These are phyloP conservation scores for Apium graveolens DNA, from an alignment of 129 eudicot species.

Conservation along the genomic window DNA sequence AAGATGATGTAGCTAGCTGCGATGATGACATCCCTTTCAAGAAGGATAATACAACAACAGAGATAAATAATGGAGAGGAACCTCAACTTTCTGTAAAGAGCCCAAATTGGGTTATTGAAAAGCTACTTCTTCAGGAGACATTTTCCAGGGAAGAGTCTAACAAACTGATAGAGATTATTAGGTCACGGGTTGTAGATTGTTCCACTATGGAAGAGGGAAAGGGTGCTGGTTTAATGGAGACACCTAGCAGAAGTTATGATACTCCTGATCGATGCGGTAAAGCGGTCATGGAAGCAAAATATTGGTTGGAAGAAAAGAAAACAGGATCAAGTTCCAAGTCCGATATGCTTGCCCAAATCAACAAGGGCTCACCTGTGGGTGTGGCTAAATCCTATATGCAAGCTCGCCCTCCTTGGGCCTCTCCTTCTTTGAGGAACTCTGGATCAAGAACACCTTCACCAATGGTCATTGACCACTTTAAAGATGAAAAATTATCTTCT, in stretches of 20 bases:
- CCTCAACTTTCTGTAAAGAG: slow-evolving; percentile 24
- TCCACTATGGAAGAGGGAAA: slow-evolving; percentile 23
- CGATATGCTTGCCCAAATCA: slow-evolving; percentile 26
- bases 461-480: slow-evolving; percentile 31
- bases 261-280: slow-evolving; percentile 34
- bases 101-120: slow-evolving; percentile 51
- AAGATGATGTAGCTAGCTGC: no score
- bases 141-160: slow-evolving; percentile 88
- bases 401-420: slow-evolving; percentile 83
- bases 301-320: slow-evolving; percentile 72
- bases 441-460: slow-evolving; percentile 48
- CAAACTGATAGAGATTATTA: slow-evolving; percentile 49
- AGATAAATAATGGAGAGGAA: slow-evolving; percentile 16
- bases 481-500: slow-evolving; percentile 36
- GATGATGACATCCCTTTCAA: no score
- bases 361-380: slow-evolving; percentile 65
- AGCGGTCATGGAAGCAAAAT: slow-evolving; percentile 74
- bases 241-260: slow-evolving; percentile 18
- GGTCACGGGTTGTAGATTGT: slow-evolving; percentile 54
- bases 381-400: slow-evolving; percentile 87
- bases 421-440: slow-evolving; percentile 38
- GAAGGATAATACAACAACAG: slow-evolving; percentile 25
- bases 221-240: slow-evolving; percentile 22
- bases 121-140: slow-evolving; percentile 60
- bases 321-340: slow-evolving; percentile 45